phyloP scores from a whole-genome alignment of 179 eudicot genomes.

The Vitellaria paradoxa region DNA sequence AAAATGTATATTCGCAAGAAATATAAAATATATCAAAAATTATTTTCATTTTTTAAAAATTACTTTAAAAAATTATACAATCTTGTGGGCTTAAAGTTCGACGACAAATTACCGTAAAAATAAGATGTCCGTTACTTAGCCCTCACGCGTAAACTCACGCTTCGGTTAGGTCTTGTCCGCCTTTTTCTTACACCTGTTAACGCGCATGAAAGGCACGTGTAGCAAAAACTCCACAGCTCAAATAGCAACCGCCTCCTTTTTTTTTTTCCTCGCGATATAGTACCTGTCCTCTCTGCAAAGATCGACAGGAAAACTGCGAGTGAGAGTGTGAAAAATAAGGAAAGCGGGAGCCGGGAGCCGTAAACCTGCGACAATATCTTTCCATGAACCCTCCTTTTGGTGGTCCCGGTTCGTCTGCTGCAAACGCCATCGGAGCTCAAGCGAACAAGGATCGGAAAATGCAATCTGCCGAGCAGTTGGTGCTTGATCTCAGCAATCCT shows the following conservation, averaged over 20 bases:
- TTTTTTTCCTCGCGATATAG: neutral
- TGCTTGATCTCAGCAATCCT: conserved; percentile 83
- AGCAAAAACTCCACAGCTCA: neutral
- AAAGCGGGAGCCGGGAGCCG: neutral
- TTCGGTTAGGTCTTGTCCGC: too few relatives aligned
- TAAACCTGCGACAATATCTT: conserved; percentile 53
- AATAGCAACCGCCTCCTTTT: neutral
- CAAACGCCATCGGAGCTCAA: conserved; percentile 25
- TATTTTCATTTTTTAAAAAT: too few relatives aligned
- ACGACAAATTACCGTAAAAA: too few relatives aligned
- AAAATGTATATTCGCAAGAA: too few relatives aligned
- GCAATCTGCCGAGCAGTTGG: conserved; percentile 82
- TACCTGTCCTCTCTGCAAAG: neutral
- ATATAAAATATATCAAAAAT: too few relatives aligned
- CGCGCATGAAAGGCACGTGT: neutral
- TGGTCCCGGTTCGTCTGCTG: conserved; percentile 30
- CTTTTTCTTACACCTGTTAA: neutral
- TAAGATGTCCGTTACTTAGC: too few relatives aligned
- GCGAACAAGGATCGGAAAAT: conserved; percentile 52
- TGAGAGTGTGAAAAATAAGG: neutral
- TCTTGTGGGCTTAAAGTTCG: too few relatives aligned
- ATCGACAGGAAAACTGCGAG: neutral
- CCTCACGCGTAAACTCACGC: too few relatives aligned
- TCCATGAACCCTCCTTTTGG: conserved; percentile 53
- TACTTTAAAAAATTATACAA: too few relatives aligned